Evolutionary conservation across 768 basidiomycete species (phyloP).

Genomic region (Suillus fuscotomentosus): DNA sequence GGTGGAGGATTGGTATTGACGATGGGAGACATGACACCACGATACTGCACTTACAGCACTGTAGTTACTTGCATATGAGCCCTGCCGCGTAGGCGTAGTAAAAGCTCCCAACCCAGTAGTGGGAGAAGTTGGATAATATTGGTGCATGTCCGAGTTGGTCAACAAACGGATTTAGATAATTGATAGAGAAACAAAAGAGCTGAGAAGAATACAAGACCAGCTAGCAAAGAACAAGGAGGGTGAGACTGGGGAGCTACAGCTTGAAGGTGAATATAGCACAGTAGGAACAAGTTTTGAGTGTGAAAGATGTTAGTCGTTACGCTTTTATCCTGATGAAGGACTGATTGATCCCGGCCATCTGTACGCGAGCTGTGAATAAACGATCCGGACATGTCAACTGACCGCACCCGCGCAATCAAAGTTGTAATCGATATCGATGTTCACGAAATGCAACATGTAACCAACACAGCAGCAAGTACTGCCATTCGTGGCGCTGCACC

Average conservation of each 20-base stretch:
- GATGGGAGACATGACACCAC: neutral
- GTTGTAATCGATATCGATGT: neutral
- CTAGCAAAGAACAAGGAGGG: neutral
- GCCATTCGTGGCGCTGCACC: neutral
- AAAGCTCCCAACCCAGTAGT: conserved; percentile 3
- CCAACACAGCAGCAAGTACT: neutral
- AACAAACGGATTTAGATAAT: neutral
- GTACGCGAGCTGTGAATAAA: neutral
- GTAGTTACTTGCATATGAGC: conserved; percentile 1
- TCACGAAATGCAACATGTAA: neutral
- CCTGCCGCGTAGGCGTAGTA: conserved; percentile 1
- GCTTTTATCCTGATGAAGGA: neutral
- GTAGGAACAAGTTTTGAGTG: neutral
- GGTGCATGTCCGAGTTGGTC: conserved; percentile 2
- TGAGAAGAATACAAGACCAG: neutral
- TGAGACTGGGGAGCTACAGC: neutral
- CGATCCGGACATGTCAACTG: neutral
- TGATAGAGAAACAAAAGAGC: conserved; percentile 1
- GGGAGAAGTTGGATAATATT: conserved; percentile 11
- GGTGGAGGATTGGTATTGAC: neutral
- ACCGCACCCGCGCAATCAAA: conserved; percentile 1
- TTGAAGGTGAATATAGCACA: neutral
- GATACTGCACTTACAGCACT: neutral
- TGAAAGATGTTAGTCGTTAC: neutral
- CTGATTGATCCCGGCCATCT: neutral